phyloP scores from a whole-genome alignment of 306 rosid species.

The Alnus rubra region DNA sequence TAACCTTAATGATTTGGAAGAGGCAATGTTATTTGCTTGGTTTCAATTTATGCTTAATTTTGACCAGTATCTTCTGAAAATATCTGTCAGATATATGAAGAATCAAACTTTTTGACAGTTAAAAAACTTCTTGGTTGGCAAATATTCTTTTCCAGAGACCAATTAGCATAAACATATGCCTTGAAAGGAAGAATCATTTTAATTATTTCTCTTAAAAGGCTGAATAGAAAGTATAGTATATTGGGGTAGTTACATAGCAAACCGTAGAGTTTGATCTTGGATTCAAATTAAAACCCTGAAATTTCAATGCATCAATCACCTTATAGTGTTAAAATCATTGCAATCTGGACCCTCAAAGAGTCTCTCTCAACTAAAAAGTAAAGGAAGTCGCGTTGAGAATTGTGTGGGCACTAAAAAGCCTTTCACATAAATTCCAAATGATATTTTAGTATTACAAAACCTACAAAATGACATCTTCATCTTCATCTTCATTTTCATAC shows the following conservation, averaged over 20 bases:
- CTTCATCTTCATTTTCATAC: too few relatives aligned
- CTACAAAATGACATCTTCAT: background rate
- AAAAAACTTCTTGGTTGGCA: background rate
- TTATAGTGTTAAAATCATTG: background rate
- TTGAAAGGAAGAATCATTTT: too few relatives aligned
- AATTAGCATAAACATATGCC: too few relatives aligned
- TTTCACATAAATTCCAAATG: background rate
- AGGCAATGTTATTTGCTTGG: background rate
- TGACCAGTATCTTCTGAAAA: background rate
- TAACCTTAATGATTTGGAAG: background rate
- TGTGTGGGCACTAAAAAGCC: background rate
- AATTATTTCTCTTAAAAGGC: too few relatives aligned
- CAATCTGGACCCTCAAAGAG: background rate
- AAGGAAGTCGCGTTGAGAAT: background rate
- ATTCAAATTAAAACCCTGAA: too few relatives aligned
- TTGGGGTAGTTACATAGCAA: too few relatives aligned
- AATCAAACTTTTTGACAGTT: background rate
- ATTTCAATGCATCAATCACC: background rate
- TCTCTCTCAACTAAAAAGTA: background rate
- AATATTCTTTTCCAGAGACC: too few relatives aligned
- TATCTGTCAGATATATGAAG: background rate
- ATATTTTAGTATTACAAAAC: too few relatives aligned
- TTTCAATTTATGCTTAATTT: background rate
- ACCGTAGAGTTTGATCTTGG: too few relatives aligned
- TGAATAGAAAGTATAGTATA: too few relatives aligned